Evolutionary conservation across 225 moss, liverwort and hornwort genomes (phyloP).

Genomic region (Lunularia cruciata): DNA sequence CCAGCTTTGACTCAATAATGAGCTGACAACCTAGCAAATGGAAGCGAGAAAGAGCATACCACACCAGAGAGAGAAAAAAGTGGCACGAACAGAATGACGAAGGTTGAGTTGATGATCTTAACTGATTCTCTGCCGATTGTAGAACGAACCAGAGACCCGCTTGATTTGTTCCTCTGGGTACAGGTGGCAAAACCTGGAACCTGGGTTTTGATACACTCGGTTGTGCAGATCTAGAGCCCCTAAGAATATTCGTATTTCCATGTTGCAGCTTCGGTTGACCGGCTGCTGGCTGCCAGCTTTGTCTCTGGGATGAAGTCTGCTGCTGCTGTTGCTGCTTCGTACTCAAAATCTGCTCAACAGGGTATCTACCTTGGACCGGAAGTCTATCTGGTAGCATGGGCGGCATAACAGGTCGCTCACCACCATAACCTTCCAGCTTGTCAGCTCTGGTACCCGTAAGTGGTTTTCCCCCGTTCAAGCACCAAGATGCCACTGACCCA

Average conservation of each 20-base stretch:
- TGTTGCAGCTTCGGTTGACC: conserved; percentile 25
- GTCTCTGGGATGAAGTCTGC: conserved; percentile 28
- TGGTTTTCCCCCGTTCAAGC: conserved; percentile 25
- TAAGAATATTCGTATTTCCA: conserved; percentile 16
- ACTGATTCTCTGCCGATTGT: conserved; percentile 48
- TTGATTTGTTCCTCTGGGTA: conserved; percentile 21
- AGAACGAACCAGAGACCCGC: conserved; percentile 48
- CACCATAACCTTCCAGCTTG: conserved; percentile 11
- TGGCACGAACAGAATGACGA: not conserved
- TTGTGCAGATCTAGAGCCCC: conserved; percentile 8
- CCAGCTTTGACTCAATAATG: not conserved
- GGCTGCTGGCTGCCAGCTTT: conserved; percentile 38
- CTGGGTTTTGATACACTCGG: conserved; percentile 18
- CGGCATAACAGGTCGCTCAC: conserved; percentile 23
- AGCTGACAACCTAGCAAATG: not conserved
- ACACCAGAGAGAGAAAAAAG: too few species aligned
- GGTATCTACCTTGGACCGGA: conserved; percentile 25
- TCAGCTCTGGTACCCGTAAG: conserved; percentile 24
- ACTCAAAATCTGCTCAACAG: conserved; percentile 18
- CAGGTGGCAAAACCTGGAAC: conserved; percentile 33
- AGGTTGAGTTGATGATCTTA: conserved; percentile 38
- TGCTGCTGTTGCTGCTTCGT: too few species aligned
- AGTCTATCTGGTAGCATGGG: conserved; percentile 15
- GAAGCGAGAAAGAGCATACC: not conserved
- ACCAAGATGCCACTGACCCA: conserved; percentile 33